Evolutionary conservation across 257 asterid species (phyloP), one percentile per base, ranked within the genome.

Genomic region (Capsicum rhomboideum): DNA sequence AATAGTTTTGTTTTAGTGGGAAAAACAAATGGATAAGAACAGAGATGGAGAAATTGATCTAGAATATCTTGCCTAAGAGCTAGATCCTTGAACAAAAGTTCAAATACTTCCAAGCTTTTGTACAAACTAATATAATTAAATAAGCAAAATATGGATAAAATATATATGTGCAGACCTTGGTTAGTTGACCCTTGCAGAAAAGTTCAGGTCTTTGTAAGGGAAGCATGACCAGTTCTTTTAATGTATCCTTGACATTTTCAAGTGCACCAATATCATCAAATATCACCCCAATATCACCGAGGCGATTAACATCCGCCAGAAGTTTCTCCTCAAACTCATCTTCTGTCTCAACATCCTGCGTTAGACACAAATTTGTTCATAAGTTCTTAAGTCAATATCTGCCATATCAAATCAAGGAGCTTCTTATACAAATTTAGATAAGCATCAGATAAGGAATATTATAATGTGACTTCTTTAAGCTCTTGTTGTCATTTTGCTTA

Each of bases 211-310:
- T n/a, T n/a, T 91, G 98, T 83, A 94, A 85, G 83, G 98, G 97
- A 86, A 93, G 96, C 98, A 94, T 94, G 90, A 94, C 98, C 89
- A 94, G 84, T 89, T 94, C 97, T 90, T 91, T 93, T 90, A 94
- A 84, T 8, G 97, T 93, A 86, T 94, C 98, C 83, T 94, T 94
- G 82, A 94, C 97, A 89, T 90, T 92, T 90, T 94, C 97, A 55
- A 94, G 89, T 69, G 98, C 98, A 85, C 98, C 98, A 82, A 94
- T 91, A 90, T 94, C 98, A 88, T 94, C 97, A 91, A 94, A 94
- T 50, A 95, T 93, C 64, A 94, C 97, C 50, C 97, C 97, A 85
- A 94, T 92, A 84, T 92, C 97, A 83, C 63, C 88, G 98, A 93
- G 95, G 93, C n/a, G 56, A 93, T n/a, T 92, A 58, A 94, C 97